Conservation (phyloP, 768 basidiomycete species). For the Pulveroboletus sp. region DNA sequence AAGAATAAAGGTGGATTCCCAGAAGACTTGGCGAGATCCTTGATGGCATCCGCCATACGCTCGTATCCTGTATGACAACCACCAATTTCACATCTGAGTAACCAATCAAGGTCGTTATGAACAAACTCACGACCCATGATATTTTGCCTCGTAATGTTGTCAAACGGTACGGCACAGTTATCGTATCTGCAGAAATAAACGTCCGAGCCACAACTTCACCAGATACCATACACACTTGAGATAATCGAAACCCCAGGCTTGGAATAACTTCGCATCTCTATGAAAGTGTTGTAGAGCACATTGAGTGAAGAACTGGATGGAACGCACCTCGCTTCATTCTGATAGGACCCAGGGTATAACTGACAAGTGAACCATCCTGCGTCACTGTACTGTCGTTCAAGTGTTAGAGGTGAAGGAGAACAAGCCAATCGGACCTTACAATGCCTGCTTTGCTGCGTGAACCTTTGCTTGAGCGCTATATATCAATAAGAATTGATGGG, state of each 20-base stretch:
- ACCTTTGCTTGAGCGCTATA: neutral
- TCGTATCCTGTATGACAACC: constrained; percentile 43
- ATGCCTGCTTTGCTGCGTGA: constrained; percentile 53
- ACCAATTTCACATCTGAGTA: neutral
- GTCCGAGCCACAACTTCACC: neutral
- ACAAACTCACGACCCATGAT: constrained; percentile 46
- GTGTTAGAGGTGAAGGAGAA: constrained; percentile 3
- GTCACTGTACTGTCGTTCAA: constrained; percentile 50
- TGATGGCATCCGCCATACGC: constrained; percentile 58
- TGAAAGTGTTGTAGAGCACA: neutral
- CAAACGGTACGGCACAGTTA: constrained; percentile 59
- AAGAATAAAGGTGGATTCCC: constrained; percentile 53
- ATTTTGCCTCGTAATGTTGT: constrained; percentile 50
- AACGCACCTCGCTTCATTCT: constrained; percentile 53
- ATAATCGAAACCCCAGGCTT: constrained; percentile 63
- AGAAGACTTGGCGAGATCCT: constrained; percentile 40
- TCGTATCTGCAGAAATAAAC: constrained; percentile 42
- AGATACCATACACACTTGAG: constrained; percentile 43
- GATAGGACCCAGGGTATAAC: constrained; percentile 59
- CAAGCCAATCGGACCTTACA: constrained; percentile 33
- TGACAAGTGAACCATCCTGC: constrained; percentile 68
- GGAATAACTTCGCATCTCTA: constrained; percentile 55
- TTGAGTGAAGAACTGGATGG: neutral
- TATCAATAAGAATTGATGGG: neutral
- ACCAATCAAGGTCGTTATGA: neutral